These are phyloP conservation scores for Pelargonium fulgidum DNA, from an alignment of 441 rosid genomes.

Conservation along the genomic window DNA sequence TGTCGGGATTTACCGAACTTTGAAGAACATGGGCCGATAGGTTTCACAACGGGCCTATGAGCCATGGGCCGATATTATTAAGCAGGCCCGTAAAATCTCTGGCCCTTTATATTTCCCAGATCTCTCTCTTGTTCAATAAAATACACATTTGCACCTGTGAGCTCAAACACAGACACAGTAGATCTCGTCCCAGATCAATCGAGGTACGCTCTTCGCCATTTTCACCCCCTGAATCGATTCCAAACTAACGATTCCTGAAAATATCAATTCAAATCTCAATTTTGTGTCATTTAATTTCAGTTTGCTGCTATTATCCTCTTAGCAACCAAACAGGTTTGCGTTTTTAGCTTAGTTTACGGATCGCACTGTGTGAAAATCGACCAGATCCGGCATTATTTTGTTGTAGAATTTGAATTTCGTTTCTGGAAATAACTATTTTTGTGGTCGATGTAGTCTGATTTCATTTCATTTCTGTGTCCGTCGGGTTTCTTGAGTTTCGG, in stretches of 20 bases:
- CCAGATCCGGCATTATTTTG: too few species aligned
- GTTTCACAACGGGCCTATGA: neutral
- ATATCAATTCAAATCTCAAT: neutral
- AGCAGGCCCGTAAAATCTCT: neutral
- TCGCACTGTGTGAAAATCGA: too few species aligned
- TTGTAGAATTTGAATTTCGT: too few species aligned
- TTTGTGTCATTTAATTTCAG: neutral
- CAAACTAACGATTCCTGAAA: neutral
- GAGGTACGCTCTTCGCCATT: neutral
- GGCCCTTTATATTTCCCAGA: neutral
- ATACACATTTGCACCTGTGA: neutral
- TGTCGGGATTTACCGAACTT: too few species aligned
- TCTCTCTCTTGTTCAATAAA: neutral
- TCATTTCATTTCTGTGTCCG: too few species aligned
- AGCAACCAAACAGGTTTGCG: neutral
- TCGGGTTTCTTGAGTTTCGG: too few species aligned
- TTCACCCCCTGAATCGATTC: neutral
- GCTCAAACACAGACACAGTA: constrained; percentile 1
- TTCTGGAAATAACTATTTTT: too few species aligned
- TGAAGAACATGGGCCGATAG: too few species aligned
- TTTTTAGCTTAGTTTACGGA: neutral
- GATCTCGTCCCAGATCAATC: neutral
- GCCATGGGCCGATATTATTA: neutral
- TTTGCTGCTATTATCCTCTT: neutral
- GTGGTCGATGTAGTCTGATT: too few species aligned